Conservation (phyloP, 192 early-diverging fungal species). For the Dissophora globulifera region DNA sequence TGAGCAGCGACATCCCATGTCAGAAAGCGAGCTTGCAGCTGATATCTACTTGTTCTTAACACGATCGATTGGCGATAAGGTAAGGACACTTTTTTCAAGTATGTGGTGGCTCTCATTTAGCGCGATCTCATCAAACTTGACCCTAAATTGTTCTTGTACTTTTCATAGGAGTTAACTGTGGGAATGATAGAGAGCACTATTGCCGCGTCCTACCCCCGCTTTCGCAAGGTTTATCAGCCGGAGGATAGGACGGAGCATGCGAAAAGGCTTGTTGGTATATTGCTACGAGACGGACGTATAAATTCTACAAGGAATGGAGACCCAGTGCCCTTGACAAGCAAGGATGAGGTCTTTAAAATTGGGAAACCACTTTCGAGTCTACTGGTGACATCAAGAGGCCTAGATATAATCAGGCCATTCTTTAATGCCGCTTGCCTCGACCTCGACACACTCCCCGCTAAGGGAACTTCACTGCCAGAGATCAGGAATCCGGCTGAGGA, state of each 20-base stretch:
- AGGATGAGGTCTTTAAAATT: not conserved
- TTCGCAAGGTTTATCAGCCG: slow-evolving; percentile 32
- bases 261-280: not conserved
- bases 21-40: slow-evolving; percentile 14
- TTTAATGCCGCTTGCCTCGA: not conserved
- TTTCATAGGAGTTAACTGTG: slow-evolving; percentile 3
- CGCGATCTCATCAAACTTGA: not conserved
- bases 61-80: not conserved
- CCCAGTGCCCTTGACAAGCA: not conserved
- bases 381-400: slow-evolving; percentile 9
- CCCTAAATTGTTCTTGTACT: not conserved
- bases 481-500: not conserved
- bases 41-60: slow-evolving; percentile 15
- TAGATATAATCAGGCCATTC: slow-evolving; percentile 6
- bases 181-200: not conserved
- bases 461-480: not conserved
- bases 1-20: slow-evolving; percentile 24
- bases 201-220: slow-evolving; percentile 14
- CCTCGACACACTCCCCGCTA: not conserved
- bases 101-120: not conserved
- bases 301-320: not conserved
- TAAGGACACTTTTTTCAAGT: slow-evolving; percentile 1
- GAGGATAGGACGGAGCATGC: slow-evolving; percentile 6
- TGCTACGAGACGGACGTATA: slow-evolving; percentile 5
- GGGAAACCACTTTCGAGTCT: slow-evolving; percentile 1